Evolutionary conservation across 1,139 yeast genomes (phyloP), one percentile per base, ranked within the genome.

Genomic region (Suhomyces maxii): DNA sequence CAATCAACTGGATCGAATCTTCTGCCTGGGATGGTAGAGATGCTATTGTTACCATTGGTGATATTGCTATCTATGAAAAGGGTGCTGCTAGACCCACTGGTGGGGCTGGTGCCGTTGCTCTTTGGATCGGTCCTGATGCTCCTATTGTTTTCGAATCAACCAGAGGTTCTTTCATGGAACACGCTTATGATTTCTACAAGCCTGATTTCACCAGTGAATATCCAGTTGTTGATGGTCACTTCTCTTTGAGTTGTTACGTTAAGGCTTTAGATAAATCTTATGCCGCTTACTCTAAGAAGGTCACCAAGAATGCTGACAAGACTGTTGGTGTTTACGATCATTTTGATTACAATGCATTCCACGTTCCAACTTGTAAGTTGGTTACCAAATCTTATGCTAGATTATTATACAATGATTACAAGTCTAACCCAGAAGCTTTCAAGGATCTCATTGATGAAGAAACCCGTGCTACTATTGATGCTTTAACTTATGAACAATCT

Each of bases 31-130:
- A 95, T 65, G 99, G 99, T 54, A 84, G 99, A 71, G 91, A 93
- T 63, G 99, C 99, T 50, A 83, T 93, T 61, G 99, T 91, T 48
- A 97, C 91, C 36, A 85, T 95, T 64, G 98, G 97, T 69, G 99
- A 95, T 70, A 93, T 95, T 67, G 99, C 99, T 64, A 86, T 95
- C 59, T 95, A 95, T 72, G 90, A 93, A 59, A 82, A 91, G 73
- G 99, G 99, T 67, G 86, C 95, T 42, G 99, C 99, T 47, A 86
- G 99, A 77, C 99, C 99, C 61, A 93, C 99, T 49, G 99, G 99
- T 67, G 99, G 99, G 73, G 98, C 96, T 50, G 99, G 99, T 63
- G 82, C 96, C 46, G 95, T 93, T 50, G 99, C 99, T 42, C 63
- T 95, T 65, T 83, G 88, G 68, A 87, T 95, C 63, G 99, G 99